Base-by-base conservation (phyloP, 352 stramenopile genomes). In the Halophytophthora polymorphica region DNA sequence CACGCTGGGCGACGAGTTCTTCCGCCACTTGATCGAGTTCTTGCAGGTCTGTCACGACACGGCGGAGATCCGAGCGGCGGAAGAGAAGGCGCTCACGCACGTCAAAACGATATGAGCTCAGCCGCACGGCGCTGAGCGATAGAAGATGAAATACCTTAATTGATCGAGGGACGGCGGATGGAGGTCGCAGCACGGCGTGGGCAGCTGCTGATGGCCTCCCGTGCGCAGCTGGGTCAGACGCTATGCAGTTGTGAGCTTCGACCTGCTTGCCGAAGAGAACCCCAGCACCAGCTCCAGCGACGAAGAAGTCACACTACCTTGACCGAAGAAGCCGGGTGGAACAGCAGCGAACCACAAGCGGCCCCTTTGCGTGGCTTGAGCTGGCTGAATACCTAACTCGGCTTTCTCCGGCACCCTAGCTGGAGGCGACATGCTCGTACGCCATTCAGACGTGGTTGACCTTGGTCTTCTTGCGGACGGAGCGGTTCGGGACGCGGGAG, bases 1-100 rank as follows among this genome's bases (percentile, higher is more conserved):
- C 45, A 71, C 73, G 6, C 53, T 83, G 13, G 83, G 83, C 17
- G 82, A 94, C 50, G 70, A 83, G 17, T 94, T 94, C 45, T 94
- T 94, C 49, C 63, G 64, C 14, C 84, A 94, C 40, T 54, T 94
- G 51, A 85, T 83, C 55, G 71, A 84, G 19, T 93, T 93, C 25
- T 66, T 90, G 37, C 66, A 63, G 29, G 64, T 93, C 41, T 93
- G 83, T 53, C 77, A 89, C 43, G 75, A 83, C 21, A 89, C 79
- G 45, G 69, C 62, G 15, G 61, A 50, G 33, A 77, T 84, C 56
- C 77, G 77, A 37, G 50, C 51, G 28, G 46, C 58, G 6, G 66
- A 84, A 23, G 64, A 53, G 45, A 75, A 68, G 39, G 40, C 33
- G n/a, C 19, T 57, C 19, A 22, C 54, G 40, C 52, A 53, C 50